Conservation (phyloP, 1,284 basidiomycete species). For the Ceratobasidium sp. region DNA sequence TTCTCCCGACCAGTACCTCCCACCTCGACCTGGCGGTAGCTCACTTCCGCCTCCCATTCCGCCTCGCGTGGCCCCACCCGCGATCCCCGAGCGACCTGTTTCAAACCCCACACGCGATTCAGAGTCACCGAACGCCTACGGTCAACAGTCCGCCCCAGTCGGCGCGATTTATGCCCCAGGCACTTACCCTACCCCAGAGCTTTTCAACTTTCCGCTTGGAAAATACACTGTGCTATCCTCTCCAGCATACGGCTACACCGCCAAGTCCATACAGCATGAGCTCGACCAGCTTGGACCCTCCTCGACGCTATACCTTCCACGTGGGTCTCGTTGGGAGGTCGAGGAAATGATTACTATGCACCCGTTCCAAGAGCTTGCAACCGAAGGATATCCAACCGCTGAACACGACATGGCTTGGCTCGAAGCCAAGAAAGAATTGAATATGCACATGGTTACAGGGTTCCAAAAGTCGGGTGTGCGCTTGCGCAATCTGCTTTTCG, state of each 20-base stretch:
- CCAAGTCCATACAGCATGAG: slow-evolving; percentile 43
- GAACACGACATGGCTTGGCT: slow-evolving; percentile 45
- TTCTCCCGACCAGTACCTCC: neutral
- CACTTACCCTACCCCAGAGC: slow-evolving; percentile 45
- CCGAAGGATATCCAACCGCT: slow-evolving; percentile 44
- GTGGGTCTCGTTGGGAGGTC: slow-evolving; percentile 43
- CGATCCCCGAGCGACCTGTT: slow-evolving; percentile 14
- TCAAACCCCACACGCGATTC: neutral
- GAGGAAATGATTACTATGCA: slow-evolving; percentile 41
- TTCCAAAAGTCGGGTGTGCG: slow-evolving; percentile 41
- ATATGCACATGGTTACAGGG: slow-evolving; percentile 42
- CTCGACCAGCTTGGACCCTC: slow-evolving; percentile 44
- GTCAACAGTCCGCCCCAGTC: slow-evolving; percentile 6
- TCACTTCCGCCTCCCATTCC: slow-evolving; percentile 22
- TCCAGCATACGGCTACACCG: slow-evolving; percentile 41
- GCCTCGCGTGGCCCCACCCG: slow-evolving; percentile 11
- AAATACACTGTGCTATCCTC: slow-evolving; percentile 38
- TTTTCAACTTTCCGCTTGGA: slow-evolving; percentile 42
- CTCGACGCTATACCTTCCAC: slow-evolving; percentile 45
- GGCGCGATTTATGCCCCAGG: slow-evolving; percentile 45
- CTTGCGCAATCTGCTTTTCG: slow-evolving; percentile 45
- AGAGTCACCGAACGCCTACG: neutral
- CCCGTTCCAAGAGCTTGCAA: slow-evolving; percentile 45
- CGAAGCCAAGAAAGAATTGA: slow-evolving; percentile 43
- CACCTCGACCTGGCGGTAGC: neutral